Percentiles rank a stretch among this genome's conserved stretches.
Evolutionary conservation across 2,329 filamentous ascomycete genomes (phyloP).

Genomic region (Coniella lustricola): DNA sequence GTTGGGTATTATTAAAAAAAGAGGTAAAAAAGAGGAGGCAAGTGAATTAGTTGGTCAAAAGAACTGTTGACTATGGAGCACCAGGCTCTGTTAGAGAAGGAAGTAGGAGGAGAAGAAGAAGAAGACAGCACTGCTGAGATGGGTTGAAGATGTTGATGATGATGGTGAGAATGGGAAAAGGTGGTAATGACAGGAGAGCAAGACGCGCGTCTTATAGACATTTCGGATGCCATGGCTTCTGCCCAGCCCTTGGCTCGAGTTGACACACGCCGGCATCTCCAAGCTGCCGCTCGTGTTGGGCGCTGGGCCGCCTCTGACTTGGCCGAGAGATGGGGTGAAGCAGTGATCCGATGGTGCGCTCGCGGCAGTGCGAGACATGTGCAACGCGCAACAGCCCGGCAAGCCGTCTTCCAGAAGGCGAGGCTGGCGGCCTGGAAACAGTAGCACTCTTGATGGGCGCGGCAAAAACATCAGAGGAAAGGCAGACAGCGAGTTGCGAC

Average conservation of each 20-base stretch:
- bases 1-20: background rate
- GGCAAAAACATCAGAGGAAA: background rate
- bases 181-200: slow-evolving; percentile 11
- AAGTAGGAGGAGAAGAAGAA: background rate
- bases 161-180: slow-evolving; percentile 11
- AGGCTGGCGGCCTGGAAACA: slow-evolving; percentile 2
- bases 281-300: background rate
- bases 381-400: slow-evolving; percentile 2
- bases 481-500: background rate
- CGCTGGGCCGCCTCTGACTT: background rate
- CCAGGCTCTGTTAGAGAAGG: slow-evolving; percentile 10
- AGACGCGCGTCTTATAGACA: slow-evolving; percentile 12
- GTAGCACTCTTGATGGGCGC: background rate
- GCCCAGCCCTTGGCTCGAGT: slow-evolving; percentile 5
- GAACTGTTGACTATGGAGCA: slow-evolving; percentile 5
- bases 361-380: slow-evolving; percentile 5
- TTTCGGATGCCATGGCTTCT: slow-evolving; percentile 12
- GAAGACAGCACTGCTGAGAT: slow-evolving; percentile 8
- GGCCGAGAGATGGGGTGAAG: slow-evolving; percentile 19
- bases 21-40: background rate
- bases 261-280: slow-evolving; percentile 3
- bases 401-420: background rate
- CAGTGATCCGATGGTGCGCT: slow-evolving; percentile 15
- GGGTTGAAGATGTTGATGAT: slow-evolving; percentile 10
- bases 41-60: too few relatives aligned